These are phyloP conservation scores for Eragrostis tef DNA, from an alignment of 202 grass and related monocot species.

Conservation along the genomic window DNA sequence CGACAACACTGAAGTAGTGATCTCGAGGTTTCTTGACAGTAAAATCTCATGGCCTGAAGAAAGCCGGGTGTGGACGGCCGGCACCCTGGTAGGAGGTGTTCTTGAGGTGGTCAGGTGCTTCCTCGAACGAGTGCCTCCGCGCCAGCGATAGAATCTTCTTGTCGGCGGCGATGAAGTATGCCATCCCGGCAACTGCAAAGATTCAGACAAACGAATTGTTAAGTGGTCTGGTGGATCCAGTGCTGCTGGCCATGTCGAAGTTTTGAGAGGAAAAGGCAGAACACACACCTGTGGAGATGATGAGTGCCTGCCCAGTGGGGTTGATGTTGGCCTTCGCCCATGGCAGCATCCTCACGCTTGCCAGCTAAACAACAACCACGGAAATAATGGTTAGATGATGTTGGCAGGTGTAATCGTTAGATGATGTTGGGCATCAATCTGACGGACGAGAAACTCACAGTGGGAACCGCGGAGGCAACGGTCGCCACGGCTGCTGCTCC, in stretches of 20 bases:
- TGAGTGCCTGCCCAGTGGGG: slow-evolving; percentile 58
- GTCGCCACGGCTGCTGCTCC: slow-evolving; percentile 53
- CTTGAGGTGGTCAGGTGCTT: slow-evolving; percentile 24
- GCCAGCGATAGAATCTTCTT: slow-evolving; percentile 64
- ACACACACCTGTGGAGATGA: slow-evolving; percentile 58
- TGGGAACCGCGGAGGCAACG: slow-evolving; percentile 51
- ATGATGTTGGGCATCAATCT: too few relatives aligned
- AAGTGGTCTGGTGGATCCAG: too few relatives aligned
- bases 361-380: slow-evolving; percentile 19
- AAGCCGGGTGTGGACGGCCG: not conserved
- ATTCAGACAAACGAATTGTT: too few relatives aligned
- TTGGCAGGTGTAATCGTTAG: too few relatives aligned
- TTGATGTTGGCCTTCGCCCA: slow-evolving; percentile 68
- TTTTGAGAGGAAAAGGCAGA: not conserved
- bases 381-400: too few relatives aligned
- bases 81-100: slow-evolving; percentile 47
- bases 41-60: slow-evolving; percentile 42
- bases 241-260: too few relatives aligned
- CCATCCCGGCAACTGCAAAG: slow-evolving; percentile 59
- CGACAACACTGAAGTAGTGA: too few relatives aligned
- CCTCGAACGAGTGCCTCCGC: slow-evolving; percentile 54
- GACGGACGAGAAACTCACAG: slow-evolving; percentile 28
- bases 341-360: slow-evolving; percentile 65
- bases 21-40: too few relatives aligned
- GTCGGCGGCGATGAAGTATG: slow-evolving; percentile 68